Evolutionary conservation across 179 eudicot species (phyloP).

Genomic region (Gypsophila paniculata): DNA sequence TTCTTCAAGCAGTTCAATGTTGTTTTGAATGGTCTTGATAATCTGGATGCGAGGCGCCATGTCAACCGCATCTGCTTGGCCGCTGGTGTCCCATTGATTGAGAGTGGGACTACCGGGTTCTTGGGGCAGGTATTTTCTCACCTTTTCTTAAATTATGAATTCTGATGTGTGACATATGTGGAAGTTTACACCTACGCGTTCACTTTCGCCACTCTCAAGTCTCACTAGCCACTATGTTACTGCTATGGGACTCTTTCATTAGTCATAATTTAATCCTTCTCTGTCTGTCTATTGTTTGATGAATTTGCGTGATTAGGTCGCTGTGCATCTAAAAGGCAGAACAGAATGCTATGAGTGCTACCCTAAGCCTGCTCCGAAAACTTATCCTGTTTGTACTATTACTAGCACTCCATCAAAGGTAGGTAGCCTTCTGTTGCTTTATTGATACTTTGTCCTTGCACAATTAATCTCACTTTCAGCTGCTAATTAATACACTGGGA

Average conservation of each 20-base stretch:
- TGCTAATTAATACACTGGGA: conserved; percentile 5
- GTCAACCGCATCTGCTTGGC: conserved; percentile 96
- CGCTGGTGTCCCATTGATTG: conserved; percentile 77
- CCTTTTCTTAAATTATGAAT: too few species aligned
- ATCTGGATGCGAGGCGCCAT: conserved; percentile 93
- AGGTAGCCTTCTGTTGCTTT: neutral
- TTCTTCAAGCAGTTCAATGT: conserved; percentile 86
- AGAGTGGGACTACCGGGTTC: conserved; percentile 97
- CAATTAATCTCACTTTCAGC: conserved; percentile 1
- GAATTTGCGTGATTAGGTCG: conserved; percentile 47
- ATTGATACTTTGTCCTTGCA: conserved; percentile 5
- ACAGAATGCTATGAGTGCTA: conserved; percentile 96
- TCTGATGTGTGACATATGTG: neutral
- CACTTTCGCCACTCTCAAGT: too few species aligned
- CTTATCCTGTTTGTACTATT: conserved; percentile 96
- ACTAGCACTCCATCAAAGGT: conserved; percentile 99
- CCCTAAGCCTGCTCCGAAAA: conserved; percentile 91
- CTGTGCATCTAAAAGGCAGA: conserved; percentile 79
- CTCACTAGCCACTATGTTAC: neutral
- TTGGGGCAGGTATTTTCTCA: conserved; percentile 71
- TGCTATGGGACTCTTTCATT: neutral
- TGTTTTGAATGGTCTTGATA: conserved; percentile 91
- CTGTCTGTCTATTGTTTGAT: neutral
- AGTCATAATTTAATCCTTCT: neutral
- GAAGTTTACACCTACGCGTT: too few species aligned